Evolutionary conservation across 345 rosid genomes (phyloP), one percentile per base, ranked within the genome.

Genomic region (Pistacia atlantica): DNA sequence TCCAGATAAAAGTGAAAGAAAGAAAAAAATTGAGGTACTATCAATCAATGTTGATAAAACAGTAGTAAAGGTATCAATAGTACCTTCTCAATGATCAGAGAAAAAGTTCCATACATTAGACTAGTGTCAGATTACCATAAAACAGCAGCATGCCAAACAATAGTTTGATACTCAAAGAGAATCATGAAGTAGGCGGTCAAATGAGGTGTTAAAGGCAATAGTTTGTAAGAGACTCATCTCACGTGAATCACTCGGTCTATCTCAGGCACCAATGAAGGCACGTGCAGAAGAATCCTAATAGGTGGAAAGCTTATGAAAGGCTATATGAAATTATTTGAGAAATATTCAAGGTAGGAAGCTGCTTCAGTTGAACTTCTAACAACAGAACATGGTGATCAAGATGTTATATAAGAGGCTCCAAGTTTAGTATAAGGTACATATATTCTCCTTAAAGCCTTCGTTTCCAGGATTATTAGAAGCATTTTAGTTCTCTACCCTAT

Each of bases 111-210:
- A 31, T 8, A 51, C 16, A 66, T 38, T 12, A 42, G 57, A 58
- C 45, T 54, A 48, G 3, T 25, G 42, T 22, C n/a, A 12, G n/a
- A 42, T 71, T 16, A 77, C 67, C 16, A 63, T 51, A 73, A 69
- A 55, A 22, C 49, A 14, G 9, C 46, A 73, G 46, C 54, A 46
- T 65, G 78, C 31, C 12, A 65, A 76, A n/a, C 48, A 65, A 67
- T 42, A 25, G 8, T 72, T 28, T 33, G 20, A 78, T n/a, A 46
- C 0, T 31, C n/a, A 45, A 64, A 49, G 58, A 10, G 1, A 62
- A 31, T 18, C 42, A 31, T 18, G 69, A 63, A 10, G 51, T 52
- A 68, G 49, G 42, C 22, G 48, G 8, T 61, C 76, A 62, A 73
- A 73, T 49, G 1, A 10, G 63, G 69, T 31, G 60, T 17, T 33